A percentile compares a stretch with the other conserved stretches of the same genome.
Conservation (phyloP, 73 alveolate genomes). For the Blepharisma stoltei region DNA sequence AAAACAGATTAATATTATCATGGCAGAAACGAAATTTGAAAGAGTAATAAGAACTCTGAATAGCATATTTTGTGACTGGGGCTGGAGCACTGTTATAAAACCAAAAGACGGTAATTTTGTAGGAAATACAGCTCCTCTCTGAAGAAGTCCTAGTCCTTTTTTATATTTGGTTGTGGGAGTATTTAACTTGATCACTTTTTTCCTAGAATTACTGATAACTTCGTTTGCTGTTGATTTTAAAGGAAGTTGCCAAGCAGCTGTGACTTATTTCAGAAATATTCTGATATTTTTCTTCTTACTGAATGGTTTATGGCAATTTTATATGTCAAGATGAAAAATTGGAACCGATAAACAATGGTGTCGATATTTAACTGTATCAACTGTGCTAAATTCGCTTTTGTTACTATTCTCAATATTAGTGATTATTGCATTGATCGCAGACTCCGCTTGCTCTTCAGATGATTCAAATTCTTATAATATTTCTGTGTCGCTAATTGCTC, state of each 20-base stretch:
- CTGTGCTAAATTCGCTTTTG: background rate
- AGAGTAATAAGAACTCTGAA: background rate
- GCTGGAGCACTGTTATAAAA: background rate
- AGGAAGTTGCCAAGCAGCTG: background rate
- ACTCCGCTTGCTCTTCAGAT: background rate
- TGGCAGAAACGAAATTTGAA: constrained; percentile 19
- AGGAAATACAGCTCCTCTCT: constrained; percentile 14
- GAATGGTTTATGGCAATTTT: constrained; percentile 1
- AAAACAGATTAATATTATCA: background rate
- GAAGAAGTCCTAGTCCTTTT: constrained; percentile 24
- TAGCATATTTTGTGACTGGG: constrained; percentile 16
- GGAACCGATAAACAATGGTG: constrained; percentile 30
- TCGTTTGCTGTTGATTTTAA: background rate
- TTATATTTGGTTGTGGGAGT: background rate
- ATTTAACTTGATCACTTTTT: background rate
- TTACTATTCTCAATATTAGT: background rate
- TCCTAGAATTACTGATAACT: background rate
- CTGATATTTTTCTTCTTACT: background rate
- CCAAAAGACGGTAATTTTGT: background rate
- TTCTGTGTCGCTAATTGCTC: background rate
- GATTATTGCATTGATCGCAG: background rate
- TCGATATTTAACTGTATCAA: constrained; percentile 5
- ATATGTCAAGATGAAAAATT: background rate
- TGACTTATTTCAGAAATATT: background rate
- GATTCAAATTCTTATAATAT: background rate